Base-by-base conservation (phyloP, 495 filamentous ascomycete species). In the Hypoxylon fragiforme region DNA sequence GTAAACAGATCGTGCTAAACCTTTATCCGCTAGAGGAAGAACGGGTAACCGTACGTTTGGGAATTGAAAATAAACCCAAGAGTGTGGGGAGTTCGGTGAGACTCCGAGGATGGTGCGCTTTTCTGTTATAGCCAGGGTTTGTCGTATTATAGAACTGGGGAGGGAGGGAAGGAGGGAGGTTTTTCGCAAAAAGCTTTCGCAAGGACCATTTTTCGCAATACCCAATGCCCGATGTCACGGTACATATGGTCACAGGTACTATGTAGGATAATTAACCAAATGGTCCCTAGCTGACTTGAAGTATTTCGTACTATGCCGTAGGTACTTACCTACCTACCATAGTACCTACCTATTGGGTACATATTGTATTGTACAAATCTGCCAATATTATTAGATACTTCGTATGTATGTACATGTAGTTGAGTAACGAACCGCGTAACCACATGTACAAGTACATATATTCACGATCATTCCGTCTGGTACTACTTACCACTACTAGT, bases 41-140 rank as follows among this genome's bases (percentile, higher is more conserved):
- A 58, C 60, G 60, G 60, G 60, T 63, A 63, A 58, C 60, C 60
- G 53, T 49, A 54, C 54, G 54, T 63, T 63, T 63, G 60, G 60
- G 60, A 63, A 54, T 63, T 47, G 43, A 51, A 30, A 15, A 45
- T 47, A n/a, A n/a, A n/a, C n/a, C n/a, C 60, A 49, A 58, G 49
- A 58, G 26, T 63, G 60, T 58, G 60, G 60, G 60, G 60, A 63
- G 60, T 53, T 62, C 58, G 58, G 58, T 47, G 34, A 55, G 52
- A 30, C 52, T 62, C 58, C 58, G 58, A 62, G 15, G 47, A 42
- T 38, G 52, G 42, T 53, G 52, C 47, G 32, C 44, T 43, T n/a
- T n/a, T 35, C 30, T 57, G 26, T 41, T 63, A 63, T 63, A 51
- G 50, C 13, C 54, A 58, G 49, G 60, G 60, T 24, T n/a, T 6